These are phyloP conservation scores for Talaromyces sp. DNA, from an alignment of 2,329 filamentous ascomycete genomes.

Conservation along the genomic window DNA sequence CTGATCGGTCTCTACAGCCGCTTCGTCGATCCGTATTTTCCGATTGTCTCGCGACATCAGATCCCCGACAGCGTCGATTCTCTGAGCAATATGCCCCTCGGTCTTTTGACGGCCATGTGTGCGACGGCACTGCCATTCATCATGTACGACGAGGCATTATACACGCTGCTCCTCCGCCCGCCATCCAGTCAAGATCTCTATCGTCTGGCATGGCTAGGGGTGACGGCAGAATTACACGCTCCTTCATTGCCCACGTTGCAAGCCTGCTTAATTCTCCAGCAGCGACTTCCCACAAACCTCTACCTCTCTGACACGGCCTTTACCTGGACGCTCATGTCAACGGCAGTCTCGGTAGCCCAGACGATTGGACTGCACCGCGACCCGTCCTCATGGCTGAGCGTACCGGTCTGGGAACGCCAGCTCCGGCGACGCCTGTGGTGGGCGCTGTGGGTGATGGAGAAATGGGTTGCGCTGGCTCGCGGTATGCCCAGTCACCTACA, in stretches of 20 bases:
- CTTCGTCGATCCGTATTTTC: slow-evolving; percentile 3
- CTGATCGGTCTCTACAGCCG: slow-evolving; percentile 1
- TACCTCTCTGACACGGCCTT: slow-evolving; percentile 2
- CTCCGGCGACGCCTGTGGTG: slow-evolving; percentile 3
- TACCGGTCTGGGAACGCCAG: neutral
- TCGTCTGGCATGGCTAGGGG: slow-evolving; percentile 1
- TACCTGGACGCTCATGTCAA: slow-evolving; percentile 1
- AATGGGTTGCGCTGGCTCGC: slow-evolving; percentile 1
- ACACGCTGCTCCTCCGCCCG: neutral
- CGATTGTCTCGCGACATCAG: neutral
- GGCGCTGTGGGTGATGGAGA: slow-evolving; percentile 2
- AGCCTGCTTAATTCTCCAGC: slow-evolving; percentile 2
- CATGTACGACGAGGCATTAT: slow-evolving; percentile 1
- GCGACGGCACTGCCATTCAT: slow-evolving; percentile 1
- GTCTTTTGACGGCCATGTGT: slow-evolving; percentile 1
- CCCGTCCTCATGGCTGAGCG: neutral
- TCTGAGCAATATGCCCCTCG: neutral
- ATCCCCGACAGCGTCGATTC: neutral
- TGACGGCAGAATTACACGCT: neutral
- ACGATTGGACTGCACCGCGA: slow-evolving; percentile 1
- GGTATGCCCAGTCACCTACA: slow-evolving; percentile 3
- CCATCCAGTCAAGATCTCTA: slow-evolving; percentile 1
- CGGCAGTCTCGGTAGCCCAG: neutral
- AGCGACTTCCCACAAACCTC: slow-evolving; percentile 1
- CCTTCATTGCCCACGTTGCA: neutral